These are phyloP conservation scores for Trichophyton simii DNA, from an alignment of 2,329 filamentous ascomycete species.

Conservation along the genomic window DNA sequence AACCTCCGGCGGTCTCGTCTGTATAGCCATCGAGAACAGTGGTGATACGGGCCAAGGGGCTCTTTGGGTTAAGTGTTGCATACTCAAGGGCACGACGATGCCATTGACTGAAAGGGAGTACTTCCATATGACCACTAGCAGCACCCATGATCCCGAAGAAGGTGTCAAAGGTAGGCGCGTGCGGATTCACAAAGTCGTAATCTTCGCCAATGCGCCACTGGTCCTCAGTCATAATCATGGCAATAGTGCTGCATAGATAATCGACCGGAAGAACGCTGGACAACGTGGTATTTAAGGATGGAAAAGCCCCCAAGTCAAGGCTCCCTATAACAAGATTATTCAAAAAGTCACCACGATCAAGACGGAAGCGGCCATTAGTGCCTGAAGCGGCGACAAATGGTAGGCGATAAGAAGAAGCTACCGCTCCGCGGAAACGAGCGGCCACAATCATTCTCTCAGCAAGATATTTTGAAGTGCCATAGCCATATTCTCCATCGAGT, in stretches of 20 bases:
- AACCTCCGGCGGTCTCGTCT: not conserved
- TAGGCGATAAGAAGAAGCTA: slow-evolving; percentile 1
- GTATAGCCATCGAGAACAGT: slow-evolving; percentile 2
- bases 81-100: not conserved
- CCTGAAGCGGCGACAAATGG: not conserved
- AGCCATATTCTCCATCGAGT: slow-evolving; percentile 1
- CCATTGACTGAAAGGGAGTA: not conserved
- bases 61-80: not conserved
- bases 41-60: not conserved
- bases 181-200: slow-evolving; percentile 1
- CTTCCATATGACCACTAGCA: not conserved
- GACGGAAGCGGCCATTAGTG: not conserved
- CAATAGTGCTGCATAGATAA: slow-evolving; percentile 2
- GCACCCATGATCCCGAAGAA: not conserved
- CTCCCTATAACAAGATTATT: slow-evolving; percentile 4
- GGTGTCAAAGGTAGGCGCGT: not conserved
- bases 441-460: slow-evolving; percentile 2
- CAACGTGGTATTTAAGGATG: not conserved
- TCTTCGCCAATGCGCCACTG: not conserved
- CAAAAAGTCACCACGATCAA: slow-evolving; percentile 4
- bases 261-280: not conserved
- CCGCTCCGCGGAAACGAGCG: slow-evolving; percentile 1
- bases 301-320: not conserved
- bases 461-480: slow-evolving; percentile 2
- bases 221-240: slow-evolving; percentile 1